Evolutionary conservation across 2,329 filamentous ascomycete species (phyloP).

Genomic region (Colletotrichum spinosum): DNA sequence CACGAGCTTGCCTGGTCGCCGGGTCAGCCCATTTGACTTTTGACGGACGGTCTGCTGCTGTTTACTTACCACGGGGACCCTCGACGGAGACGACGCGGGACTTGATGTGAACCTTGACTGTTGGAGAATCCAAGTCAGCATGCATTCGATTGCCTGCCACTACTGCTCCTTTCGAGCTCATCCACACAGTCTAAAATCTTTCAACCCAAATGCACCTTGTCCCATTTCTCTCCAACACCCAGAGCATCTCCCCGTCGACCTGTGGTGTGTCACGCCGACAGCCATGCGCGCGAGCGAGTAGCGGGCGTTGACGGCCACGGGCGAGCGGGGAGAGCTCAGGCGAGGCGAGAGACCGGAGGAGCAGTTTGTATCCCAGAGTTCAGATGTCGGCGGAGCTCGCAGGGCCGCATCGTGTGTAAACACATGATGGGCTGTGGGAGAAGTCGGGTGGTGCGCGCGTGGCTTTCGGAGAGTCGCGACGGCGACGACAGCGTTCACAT

Average conservation of each 20-base stretch:
- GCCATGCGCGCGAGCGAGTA: not conserved
- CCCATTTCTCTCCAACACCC: not conserved
- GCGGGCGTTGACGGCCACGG: not conserved
- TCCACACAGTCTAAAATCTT: constrained; percentile 40
- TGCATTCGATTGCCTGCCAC: constrained; percentile 40
- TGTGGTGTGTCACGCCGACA: not conserved
- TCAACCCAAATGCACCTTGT: constrained; percentile 35
- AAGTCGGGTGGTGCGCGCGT: constrained; percentile 3
- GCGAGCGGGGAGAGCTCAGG: not conserved
- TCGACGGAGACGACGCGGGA: constrained; percentile 96
- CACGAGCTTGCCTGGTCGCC: constrained; percentile 81
- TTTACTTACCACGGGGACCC: constrained; percentile 84
- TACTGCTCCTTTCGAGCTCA: constrained; percentile 41
- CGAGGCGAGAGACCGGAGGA: constrained; percentile 3
- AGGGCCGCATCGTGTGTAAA: constrained; percentile 20
- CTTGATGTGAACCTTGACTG: constrained; percentile 98
- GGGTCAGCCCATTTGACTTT: constrained; percentile 27
- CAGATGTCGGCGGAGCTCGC: constrained; percentile 36
- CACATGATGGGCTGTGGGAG: constrained; percentile 6
- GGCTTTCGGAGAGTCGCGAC: constrained; percentile 10
- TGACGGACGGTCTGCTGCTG: constrained; percentile 33
- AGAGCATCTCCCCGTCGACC: constrained; percentile 12
- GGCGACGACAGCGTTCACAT: constrained; percentile 60
- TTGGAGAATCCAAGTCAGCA: constrained; percentile 53
- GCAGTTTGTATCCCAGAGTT: constrained; percentile 35